These are phyloP conservation scores for Hericium erinaceus DNA, from an alignment of 768 basidiomycete genomes.

Conservation along the genomic window DNA sequence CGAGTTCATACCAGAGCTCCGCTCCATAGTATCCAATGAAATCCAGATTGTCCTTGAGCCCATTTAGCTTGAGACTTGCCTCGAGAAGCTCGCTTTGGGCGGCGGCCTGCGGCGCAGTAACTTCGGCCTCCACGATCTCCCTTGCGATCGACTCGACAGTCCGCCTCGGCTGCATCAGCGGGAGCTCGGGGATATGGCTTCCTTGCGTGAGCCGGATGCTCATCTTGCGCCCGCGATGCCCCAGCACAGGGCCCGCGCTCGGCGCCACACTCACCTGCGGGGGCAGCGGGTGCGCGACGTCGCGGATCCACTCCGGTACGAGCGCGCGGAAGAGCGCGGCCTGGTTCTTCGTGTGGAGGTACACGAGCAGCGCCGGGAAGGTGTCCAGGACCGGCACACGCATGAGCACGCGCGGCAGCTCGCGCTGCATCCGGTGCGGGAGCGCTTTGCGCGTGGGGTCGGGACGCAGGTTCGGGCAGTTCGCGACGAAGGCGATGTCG, in stretches of 20 bases:
- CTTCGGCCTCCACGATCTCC: background rate
- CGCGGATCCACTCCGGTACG: slow-evolving; percentile 1
- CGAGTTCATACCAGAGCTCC: background rate
- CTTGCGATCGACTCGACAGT: background rate
- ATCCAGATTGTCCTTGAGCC: background rate
- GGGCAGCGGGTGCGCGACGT: background rate
- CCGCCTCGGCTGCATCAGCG: no score
- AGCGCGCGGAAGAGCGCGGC: background rate
- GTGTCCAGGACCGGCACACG: background rate
- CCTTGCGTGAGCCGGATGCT: background rate
- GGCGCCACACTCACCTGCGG: no score
- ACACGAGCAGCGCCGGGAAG: background rate
- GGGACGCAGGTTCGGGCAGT: background rate
- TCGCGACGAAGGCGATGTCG: background rate
- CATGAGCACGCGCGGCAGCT: background rate
- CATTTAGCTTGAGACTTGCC: background rate
- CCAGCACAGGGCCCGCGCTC: background rate
- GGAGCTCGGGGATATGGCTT: background rate
- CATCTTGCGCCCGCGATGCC: background rate
- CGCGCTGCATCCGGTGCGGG: background rate
- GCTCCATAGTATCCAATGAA: background rate
- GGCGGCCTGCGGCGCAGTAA: background rate
- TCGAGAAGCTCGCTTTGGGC: background rate
- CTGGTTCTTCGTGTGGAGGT: background rate
- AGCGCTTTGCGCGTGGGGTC: background rate